These are phyloP conservation scores for Adiantum capillusveneris DNA, from an alignment of 75 land plant species.

Conservation along the genomic window DNA sequence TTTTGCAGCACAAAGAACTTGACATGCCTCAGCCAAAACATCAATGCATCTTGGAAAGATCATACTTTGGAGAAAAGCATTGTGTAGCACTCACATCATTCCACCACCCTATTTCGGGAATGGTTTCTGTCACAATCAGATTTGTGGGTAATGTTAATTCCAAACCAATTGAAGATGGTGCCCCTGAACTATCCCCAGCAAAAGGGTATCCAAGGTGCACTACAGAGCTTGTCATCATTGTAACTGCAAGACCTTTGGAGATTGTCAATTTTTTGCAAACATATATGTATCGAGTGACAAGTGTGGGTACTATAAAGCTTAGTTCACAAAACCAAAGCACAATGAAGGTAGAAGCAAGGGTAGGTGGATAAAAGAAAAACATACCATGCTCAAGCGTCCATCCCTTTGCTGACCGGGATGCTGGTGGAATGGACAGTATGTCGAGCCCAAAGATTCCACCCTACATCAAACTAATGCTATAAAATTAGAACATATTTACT, in stretches of 20 bases:
- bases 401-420: conserved; percentile 16
- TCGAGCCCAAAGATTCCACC: conserved; percentile 34
- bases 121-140: conserved; percentile 21
- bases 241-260: conserved; percentile 15
- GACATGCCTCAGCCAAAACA: too few relatives aligned
- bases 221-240: conserved; percentile 6
- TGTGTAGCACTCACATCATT: conserved; percentile 15
- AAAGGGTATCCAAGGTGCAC: conserved; percentile 29
- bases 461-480: conserved; percentile 17
- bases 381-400: conserved; percentile 36
- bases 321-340: too few relatives aligned
- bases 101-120: conserved; percentile 39
- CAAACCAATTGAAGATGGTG: conserved; percentile 21
- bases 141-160: conserved; percentile 10
- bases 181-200: conserved; percentile 19
- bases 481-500: too few relatives aligned
- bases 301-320: too few relatives aligned
- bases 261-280: too few relatives aligned
- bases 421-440: conserved; percentile 20
- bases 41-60: too few relatives aligned
- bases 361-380: neutral
- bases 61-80: neutral
- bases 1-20: too few relatives aligned
- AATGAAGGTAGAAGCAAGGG: too few relatives aligned
- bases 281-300: too few relatives aligned